Base-by-base conservation (phyloP, 1,139 yeast species). In the Pichia sp. region DNA sequence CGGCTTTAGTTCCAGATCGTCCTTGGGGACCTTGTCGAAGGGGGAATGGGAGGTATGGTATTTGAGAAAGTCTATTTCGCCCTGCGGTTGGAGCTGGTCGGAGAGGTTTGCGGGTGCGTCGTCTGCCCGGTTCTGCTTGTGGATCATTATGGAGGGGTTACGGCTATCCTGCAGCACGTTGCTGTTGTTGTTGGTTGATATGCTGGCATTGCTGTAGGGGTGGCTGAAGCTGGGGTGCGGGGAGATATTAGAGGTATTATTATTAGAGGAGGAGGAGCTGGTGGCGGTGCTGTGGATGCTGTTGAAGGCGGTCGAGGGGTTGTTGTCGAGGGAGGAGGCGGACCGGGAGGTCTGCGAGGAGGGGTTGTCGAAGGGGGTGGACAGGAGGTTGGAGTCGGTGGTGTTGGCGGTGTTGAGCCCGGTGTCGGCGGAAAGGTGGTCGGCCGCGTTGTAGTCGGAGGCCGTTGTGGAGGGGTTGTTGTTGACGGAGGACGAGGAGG, bases 1-100 rank as follows among this genome's bases (percentile, higher is more conserved):
- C 4, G 67, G 64, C 54, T 66, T 79, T 54, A 84, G 73, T 59
- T 84, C 90, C 46, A 83, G 70, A 61, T 76, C 76, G 51, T 75
- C 75, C 58, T 75, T 75, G 6, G 81, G 70, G 6, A 67, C 62
- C 51, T 62, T 65, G 53, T 67, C 70, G 47, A 65, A 67, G n/a
- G 67, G 63, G 6, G 66, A 58, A 34, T 66, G 68, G 5, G 67
- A 54, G 3, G 69, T 59, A 44, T 66, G 69, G 31, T 61, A 58
- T 54, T 60, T 64, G 10, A 66, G 57, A 47, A 64, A 57, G 47
- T 64, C 68, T 7, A 65, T 55, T 32, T 65, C 69, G 23, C 51
- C 54, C 42, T 55, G 58, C 3, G 58, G 58, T 42, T 54, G 56
- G 41, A 54, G 26, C 16, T 61, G 56, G 10, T 57, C 53, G 11